These are phyloP conservation scores for Dothistroma septosporum DNA, from an alignment of 2,329 filamentous ascomycete species.

Conservation along the genomic window DNA sequence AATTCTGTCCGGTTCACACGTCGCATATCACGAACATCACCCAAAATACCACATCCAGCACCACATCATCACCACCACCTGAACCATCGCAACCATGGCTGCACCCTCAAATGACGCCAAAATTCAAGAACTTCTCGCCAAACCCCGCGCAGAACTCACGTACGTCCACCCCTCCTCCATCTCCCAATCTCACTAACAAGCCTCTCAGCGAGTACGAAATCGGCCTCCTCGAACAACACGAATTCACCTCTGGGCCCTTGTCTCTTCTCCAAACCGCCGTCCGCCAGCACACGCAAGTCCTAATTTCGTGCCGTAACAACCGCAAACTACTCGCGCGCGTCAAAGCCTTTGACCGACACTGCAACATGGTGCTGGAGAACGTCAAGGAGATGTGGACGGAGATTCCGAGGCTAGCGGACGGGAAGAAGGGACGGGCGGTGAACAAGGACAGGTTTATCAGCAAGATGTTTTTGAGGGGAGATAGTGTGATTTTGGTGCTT, in stretches of 20 bases:
- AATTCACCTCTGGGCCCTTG: conserved; percentile 74
- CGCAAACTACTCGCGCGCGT: conserved; percentile 94
- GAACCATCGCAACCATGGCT: conserved; percentile 21
- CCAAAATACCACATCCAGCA: neutral
- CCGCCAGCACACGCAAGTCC: conserved; percentile 87
- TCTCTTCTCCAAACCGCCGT: conserved; percentile 97
- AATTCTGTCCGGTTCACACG: neutral
- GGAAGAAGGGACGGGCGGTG: conserved; percentile 82
- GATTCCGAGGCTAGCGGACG: conserved; percentile 73
- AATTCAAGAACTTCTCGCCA: conserved; percentile 71
- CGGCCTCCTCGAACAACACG: conserved; percentile 72
- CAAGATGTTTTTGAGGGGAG: conserved; percentile 91
- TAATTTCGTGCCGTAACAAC: conserved; percentile 97
- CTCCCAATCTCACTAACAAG: conserved; percentile 6
- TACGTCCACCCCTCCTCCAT: conserved; percentile 48
- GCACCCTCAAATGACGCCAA: conserved; percentile 37
- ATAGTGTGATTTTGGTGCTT: conserved; percentile 82
- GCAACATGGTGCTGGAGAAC: conserved; percentile 98
- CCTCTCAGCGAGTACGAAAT: conserved; percentile 78
- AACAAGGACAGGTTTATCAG: conserved; percentile 99
- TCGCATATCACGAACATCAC: no score
- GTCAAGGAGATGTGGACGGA: conserved; percentile 99
- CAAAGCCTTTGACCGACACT: conserved; percentile 97
- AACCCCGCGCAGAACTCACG: conserved; percentile 88
- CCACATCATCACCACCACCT: conserved; percentile 1